Base-by-base conservation (phyloP, 768 basidiomycete genomes). In the Hypholoma sublateritium region DNA sequence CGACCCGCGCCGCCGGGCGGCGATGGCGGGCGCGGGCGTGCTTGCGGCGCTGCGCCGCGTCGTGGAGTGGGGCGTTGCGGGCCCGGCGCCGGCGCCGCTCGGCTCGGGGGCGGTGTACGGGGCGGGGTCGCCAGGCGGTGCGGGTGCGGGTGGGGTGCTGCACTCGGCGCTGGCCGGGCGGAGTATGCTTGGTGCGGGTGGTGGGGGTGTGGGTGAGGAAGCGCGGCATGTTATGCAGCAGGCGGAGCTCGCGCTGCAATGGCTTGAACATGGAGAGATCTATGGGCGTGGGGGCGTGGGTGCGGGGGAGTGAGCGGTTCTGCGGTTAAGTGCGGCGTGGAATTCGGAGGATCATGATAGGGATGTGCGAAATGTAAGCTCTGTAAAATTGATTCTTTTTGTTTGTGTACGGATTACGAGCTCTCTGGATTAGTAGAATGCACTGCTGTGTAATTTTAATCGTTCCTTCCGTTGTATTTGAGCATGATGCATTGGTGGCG, bases 161-260 rank as follows among this genome's bases (percentile, higher is more conserved):
- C 63, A 68, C 55, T 57, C 52, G 12, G 56, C 49, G 34, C 41
- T 44, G 2, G 56, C 28, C 13, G 49, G 21, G 24, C 44, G 39
- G 24, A 37, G 47, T 14, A n/a, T 37, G 47, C 48, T n/a, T 7
- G 25, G 36, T 24, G 17, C 55, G 39, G 24, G n/a, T 17, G 32
- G 14, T 22, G 41, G 47, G 56, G 55, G 32, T 37, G 42, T 13
- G 54, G 52, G 72, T 74, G 86, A 86, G 58, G 84, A 84, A 36
- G 86, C 88, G 64, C 73, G 73, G 64, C 84, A 87, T 57, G 82
- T 87, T n/a, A 77, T 82, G 50, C 79, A 77, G 47, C 69, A 76
- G 53, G 87, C 88, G 49, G 74, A 80, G 64, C 66, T 72, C 43
- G 85, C 87, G 51, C 63, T 90, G 66, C 79, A 82, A 53, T 78